Conservation (phyloP, 305 asterid genomes). For the Plantago coronopus region DNA sequence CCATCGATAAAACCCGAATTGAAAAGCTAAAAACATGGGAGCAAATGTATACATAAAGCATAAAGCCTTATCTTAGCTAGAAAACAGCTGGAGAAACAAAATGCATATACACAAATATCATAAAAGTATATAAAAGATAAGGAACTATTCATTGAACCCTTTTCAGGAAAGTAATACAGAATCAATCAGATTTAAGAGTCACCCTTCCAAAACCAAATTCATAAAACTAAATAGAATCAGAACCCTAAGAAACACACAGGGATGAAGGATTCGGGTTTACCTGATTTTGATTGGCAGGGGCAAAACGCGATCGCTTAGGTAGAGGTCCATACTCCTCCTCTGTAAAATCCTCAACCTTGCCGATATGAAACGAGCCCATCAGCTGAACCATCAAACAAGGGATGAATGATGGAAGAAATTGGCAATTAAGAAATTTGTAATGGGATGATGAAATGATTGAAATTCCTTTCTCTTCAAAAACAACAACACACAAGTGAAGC, state of each 20-base stretch:
- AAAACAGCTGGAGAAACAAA: too few species aligned
- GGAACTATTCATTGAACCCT: too few species aligned
- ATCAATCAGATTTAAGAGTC: background rate
- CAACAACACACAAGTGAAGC: too few species aligned
- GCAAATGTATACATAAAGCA: too few species aligned
- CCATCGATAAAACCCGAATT: too few species aligned
- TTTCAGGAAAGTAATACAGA: background rate
- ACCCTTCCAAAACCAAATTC: too few species aligned
- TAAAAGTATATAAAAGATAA: too few species aligned
- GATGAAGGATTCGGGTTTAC: constrained; percentile 27
- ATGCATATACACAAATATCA: too few species aligned
- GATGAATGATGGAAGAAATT: constrained; percentile 11
- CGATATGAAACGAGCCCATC: constrained; percentile 44
- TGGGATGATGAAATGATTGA: background rate
- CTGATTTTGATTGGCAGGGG: constrained; percentile 31
- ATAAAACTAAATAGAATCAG: too few species aligned
- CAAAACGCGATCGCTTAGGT: constrained; percentile 38
- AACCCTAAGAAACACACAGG: constrained; percentile 9
- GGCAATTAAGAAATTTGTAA: constrained; percentile 22
- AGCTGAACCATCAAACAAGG: constrained; percentile 33
- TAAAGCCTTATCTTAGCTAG: too few species aligned
- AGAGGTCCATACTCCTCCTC: constrained; percentile 46
- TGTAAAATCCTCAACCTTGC: constrained; percentile 33
- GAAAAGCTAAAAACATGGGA: too few species aligned
- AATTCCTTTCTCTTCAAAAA: constrained; percentile 17